Evolutionary conservation across 2,329 filamentous ascomycete genomes (phyloP), one percentile per base, ranked within the genome.

Genomic region (Atkinsonella hypoxylon): DNA sequence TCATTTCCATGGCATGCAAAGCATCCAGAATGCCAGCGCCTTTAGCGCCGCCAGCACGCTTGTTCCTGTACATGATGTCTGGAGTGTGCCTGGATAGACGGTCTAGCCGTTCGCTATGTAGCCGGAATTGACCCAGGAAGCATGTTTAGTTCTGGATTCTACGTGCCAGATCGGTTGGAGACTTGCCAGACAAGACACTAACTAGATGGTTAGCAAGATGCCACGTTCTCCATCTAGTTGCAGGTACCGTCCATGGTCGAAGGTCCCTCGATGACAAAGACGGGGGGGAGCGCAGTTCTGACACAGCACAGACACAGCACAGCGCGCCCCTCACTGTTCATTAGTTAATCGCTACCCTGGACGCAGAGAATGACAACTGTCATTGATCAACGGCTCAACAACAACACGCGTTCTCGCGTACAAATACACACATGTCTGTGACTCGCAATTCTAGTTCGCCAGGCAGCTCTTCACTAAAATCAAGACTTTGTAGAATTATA

Each of bases 1-100:
- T 73, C 75, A 96, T 87, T 66, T 88, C 82, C 18, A 89, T 85
- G 56, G 84, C 83, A 62, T 85, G 85, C 59, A 97, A 74, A 43
- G 87, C 86, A 53, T 82, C 81, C 61, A 96, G 74, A 59, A 95
- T 80, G 65, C 76, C 76, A 55, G 64, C 67, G 61, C 69, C 69
- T 39, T 64, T 67, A 48, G 65, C 57, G 57, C 63, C 59, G 54
- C 62, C 63, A 52, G 66, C 65, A 60, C 68, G 65, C 60, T 66
- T 72, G 57, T 70, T 66, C 57, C 67, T 66, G 52, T 73, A 67
- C 72, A 75, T 75, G 54, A 42, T 47, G 42, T 18, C 31, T 36
- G 34, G 34, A 36, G 7, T 36, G 15, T 36, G 34, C 13, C 34
- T 15, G 34, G 34, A 36, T 2, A 13, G 51, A 42, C 18, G 43